Evolutionary conservation across 345 rosid genomes (phyloP).

Genomic region (Triadica sebifera): DNA sequence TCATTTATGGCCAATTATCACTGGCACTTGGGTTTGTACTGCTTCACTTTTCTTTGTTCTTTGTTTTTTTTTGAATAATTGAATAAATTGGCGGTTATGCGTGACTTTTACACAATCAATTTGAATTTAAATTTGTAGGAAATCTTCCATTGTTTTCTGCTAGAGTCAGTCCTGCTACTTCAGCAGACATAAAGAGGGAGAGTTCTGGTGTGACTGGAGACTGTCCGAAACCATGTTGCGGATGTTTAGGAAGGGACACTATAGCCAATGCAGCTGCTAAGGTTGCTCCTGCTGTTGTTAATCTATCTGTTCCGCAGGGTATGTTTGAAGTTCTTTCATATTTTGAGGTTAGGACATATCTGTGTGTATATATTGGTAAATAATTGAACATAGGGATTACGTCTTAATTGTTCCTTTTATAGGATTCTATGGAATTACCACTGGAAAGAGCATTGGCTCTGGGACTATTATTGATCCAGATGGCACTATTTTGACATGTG

Average conservation of each 20-base stretch:
- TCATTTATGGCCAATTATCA: constrained; percentile 26
- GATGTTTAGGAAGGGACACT: constrained; percentile 68
- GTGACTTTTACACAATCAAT: not conserved
- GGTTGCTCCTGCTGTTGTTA: constrained; percentile 82
- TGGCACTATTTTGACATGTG: constrained; percentile 90
- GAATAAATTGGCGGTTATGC: not conserved
- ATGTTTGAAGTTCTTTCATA: constrained; percentile 13
- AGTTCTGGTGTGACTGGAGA: constrained; percentile 36
- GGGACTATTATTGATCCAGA: constrained; percentile 82
- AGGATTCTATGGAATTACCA: constrained; percentile 54
- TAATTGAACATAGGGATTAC: not conserved
- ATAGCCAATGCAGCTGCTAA: constrained; percentile 87
- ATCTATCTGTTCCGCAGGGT: constrained; percentile 76
- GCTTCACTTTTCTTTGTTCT: not conserved
- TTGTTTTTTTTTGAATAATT: constrained; percentile 6
- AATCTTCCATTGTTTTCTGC: constrained; percentile 32
- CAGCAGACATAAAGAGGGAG: constrained; percentile 28
- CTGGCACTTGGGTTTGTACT: constrained; percentile 43
- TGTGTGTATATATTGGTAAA: not conserved
- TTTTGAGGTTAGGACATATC: not conserved
- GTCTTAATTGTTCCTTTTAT: constrained; percentile 13
- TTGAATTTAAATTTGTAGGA: constrained; percentile 36
- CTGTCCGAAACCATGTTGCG: constrained; percentile 38
- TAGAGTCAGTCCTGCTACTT: constrained; percentile 43
- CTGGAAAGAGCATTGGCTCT: constrained; percentile 65